phyloP scores from a whole-genome alignment of 257 asterid genomes.

The Craterostigma plantagineum region DNA sequence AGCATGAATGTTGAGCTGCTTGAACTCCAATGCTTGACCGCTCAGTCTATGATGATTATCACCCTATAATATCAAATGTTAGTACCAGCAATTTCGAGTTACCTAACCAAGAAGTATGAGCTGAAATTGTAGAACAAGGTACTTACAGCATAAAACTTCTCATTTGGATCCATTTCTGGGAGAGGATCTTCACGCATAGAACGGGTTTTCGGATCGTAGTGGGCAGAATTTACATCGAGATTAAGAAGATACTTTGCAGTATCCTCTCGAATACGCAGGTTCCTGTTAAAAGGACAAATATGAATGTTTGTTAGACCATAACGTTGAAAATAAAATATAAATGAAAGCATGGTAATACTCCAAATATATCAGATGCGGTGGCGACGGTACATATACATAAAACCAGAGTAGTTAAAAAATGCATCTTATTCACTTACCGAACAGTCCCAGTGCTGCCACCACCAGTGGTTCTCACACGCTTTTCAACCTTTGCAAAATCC shows the following conservation, averaged over 20 bases:
- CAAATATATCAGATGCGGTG: neutral
- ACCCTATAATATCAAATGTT: conserved; percentile 25
- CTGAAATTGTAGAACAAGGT: neutral
- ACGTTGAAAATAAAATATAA: neutral
- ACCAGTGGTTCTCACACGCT: conserved; percentile 99
- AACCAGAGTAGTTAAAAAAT: conserved; percentile 2
- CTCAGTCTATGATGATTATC: conserved; percentile 75
- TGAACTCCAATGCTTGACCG: conserved; percentile 97
- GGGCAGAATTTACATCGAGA: conserved; percentile 84
- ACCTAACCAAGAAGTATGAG: neutral
- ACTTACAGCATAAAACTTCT: conserved; percentile 77
- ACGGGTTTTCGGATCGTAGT: conserved; percentile 93
- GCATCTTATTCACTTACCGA: conserved; percentile 25
- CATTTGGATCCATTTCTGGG: conserved; percentile 94
- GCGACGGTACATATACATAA: neutral
- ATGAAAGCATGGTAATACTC: neutral
- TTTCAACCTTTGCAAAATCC: conserved; percentile 98
- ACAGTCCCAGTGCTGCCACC: conserved; percentile 99
- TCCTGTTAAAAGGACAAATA: conserved; percentile 27
- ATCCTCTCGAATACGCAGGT: conserved; percentile 89
- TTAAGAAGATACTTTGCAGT: conserved; percentile 95
- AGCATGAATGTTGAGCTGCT: conserved; percentile 85
- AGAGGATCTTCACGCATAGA: conserved; percentile 99
- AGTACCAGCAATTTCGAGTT: no score
- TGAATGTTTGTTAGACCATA: conserved; percentile 1